A percentile compares a stretch with the other conserved stretches of the same genome.
Evolutionary conservation across 805 yeast genomes (phyloP).

Genomic region (Cyberlindnera xylosilytica): DNA sequence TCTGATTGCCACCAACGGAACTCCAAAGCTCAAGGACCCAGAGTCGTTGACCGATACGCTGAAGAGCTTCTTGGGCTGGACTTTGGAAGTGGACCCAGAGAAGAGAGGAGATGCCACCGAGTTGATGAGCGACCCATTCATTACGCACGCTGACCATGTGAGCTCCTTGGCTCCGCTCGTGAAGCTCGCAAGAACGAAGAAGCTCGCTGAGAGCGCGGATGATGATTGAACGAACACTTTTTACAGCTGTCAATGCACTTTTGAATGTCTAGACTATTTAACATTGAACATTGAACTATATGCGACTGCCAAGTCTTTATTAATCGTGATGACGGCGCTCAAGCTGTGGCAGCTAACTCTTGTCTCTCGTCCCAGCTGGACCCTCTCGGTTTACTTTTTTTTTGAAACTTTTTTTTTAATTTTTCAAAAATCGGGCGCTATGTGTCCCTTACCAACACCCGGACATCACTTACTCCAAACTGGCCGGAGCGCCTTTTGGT

Average conservation of each 20-base stretch:
- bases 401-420: no score
- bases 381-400: no score
- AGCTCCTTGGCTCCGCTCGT: slow-evolving; percentile 69
- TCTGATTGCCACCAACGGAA: slow-evolving; percentile 93
- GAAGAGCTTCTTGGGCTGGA: slow-evolving; percentile 71
- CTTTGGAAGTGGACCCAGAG: slow-evolving; percentile 90
- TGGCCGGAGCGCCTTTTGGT: no score
- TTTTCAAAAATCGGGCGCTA: no score
- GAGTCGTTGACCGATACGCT: slow-evolving; percentile 67
- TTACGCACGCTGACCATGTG: slow-evolving; percentile 61
- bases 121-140: slow-evolving; percentile 71
- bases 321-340: no score
- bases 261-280: no score
- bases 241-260: not conserved
- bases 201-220: slow-evolving; percentile 37
- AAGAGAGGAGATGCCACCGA: slow-evolving; percentile 90
- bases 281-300: no score
- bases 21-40: slow-evolving; percentile 89
- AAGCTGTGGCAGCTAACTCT: no score
- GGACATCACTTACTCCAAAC: no score
- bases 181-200: slow-evolving; percentile 67
- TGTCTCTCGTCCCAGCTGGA: no score
- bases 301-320: no score
- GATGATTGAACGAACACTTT: slow-evolving; percentile 23
- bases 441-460: no score